Evolutionary conservation across 495 filamentous ascomycete genomes (phyloP).

Genomic region (Penicillium salamii): DNA sequence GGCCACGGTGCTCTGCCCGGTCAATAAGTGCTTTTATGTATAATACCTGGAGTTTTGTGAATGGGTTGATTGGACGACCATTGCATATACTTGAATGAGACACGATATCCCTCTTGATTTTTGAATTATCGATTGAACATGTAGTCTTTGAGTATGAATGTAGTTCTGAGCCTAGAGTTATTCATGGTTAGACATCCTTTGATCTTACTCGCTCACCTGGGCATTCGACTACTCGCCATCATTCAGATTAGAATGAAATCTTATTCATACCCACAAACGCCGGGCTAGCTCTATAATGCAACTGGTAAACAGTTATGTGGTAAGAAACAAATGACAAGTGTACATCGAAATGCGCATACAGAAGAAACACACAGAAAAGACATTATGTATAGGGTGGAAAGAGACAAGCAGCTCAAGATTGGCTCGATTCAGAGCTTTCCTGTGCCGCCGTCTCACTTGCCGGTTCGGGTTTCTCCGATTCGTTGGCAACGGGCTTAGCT

Average conservation of each 20-base stretch:
- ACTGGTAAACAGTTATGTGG: slow-evolving; percentile 17
- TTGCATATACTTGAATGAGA: not conserved
- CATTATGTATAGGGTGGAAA: slow-evolving; percentile 14
- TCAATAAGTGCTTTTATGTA: not conserved
- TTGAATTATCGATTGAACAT: not conserved
- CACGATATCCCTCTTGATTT: not conserved
- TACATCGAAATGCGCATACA: slow-evolving; percentile 11
- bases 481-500: slow-evolving; percentile 46
- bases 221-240: too few relatives aligned
- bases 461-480: slow-evolving; percentile 11
- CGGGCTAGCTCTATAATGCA: slow-evolving; percentile 26
- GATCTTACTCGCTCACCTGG: too few relatives aligned
- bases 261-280: slow-evolving; percentile 18
- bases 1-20: slow-evolving; percentile 27
- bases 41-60: not conserved
- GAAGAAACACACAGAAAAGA: slow-evolving; percentile 1
- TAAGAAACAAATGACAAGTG: slow-evolving; percentile 11
- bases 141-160: not conserved
- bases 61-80: not conserved
- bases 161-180: too few relatives aligned
- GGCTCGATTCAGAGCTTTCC: slow-evolving; percentile 12
- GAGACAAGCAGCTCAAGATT: slow-evolving; percentile 5
- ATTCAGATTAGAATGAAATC: not conserved
- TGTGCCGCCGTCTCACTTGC: slow-evolving; percentile 11
- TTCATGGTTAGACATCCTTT: too few relatives aligned